A percentile compares a stretch with the other conserved stretches of the same genome.
phyloP scores from a whole-genome alignment of 2,329 filamentous ascomycete species.

The Arachnomyces sp. region DNA sequence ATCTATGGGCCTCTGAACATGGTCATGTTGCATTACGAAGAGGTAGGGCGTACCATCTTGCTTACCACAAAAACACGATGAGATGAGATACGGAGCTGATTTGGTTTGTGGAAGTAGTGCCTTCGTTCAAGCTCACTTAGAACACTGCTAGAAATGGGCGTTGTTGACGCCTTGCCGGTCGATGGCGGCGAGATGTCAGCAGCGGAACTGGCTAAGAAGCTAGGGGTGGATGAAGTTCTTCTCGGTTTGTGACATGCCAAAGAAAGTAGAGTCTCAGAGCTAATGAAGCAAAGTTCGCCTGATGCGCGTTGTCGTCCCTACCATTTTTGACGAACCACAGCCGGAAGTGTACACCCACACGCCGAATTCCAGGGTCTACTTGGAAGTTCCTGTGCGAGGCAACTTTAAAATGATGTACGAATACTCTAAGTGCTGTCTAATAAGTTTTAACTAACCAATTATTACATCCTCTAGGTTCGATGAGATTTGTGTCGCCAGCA shows the following conservation, averaged over 20 bases:
- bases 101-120: background rate
- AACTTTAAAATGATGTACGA: conserved; percentile 9
- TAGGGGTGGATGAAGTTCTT: conserved; percentile 16
- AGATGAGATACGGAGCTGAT: background rate
- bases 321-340: conserved; percentile 14
- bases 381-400: conserved; percentile 11
- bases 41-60: conserved; percentile 8
- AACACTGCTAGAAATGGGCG: conserved; percentile 11
- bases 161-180: conserved; percentile 11
- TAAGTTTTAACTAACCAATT: no score
- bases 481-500: conserved; percentile 12
- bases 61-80: no score
- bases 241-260: conserved; percentile 11
- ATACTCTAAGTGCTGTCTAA: conserved; percentile 2
- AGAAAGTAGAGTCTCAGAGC: no score
- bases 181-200: conserved; percentile 12
- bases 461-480: conserved; percentile 13
- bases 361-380: conserved; percentile 14
- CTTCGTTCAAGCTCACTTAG: conserved; percentile 8
- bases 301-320: conserved; percentile 14
- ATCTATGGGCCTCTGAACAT: conserved; percentile 16
- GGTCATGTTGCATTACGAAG: conserved; percentile 14
- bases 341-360: conserved; percentile 18
- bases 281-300: conserved; percentile 13
- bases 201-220: conserved; percentile 11